Evolutionary conservation across 2,329 filamentous ascomycete species (phyloP).

Genomic region (Ophiostoma ips): DNA sequence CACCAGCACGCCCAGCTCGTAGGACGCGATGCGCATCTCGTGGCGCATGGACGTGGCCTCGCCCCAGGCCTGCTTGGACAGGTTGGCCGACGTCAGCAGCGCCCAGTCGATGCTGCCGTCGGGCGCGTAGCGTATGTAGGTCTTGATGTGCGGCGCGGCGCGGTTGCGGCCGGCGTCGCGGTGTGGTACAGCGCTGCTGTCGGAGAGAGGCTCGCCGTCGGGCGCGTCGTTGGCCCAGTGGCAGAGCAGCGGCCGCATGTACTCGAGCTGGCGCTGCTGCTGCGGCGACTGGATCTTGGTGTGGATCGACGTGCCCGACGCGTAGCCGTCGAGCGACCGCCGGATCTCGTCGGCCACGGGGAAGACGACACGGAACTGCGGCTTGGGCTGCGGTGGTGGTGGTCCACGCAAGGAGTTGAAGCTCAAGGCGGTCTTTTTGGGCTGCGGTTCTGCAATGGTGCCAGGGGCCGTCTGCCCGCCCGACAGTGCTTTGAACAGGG

Average conservation of each 20-base stretch:
- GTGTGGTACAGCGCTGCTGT: conserved; percentile 1
- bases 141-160: conserved; percentile 82
- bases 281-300: conserved; percentile 57
- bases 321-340: conserved; percentile 62
- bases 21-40: conserved; percentile 61
- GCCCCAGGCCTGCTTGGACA: conserved; percentile 85
- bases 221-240: conserved; percentile 58
- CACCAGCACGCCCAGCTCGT: conserved; percentile 70
- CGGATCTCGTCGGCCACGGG: conserved; percentile 70
- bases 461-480: conserved; percentile 18
- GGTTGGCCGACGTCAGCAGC: conserved; percentile 76
- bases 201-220: conserved; percentile 16
- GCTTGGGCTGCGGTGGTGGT: conserved; percentile 17
- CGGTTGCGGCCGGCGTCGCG: conserved; percentile 46
- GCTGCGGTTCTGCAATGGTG: too few relatives aligned
- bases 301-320: conserved; percentile 66
- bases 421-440: too few relatives aligned
- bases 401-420: not conserved
- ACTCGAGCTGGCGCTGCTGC: conserved; percentile 61
- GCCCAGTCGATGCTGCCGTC: conserved; percentile 62
- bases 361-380: conserved; percentile 60
- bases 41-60: conserved; percentile 41
- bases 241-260: conserved; percentile 54
- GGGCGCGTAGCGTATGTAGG: conserved; percentile 51
- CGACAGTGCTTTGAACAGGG: conserved; percentile 40